phyloP scores from a whole-genome alignment of 176 grass and related monocot genomes.

The Tuctoria greenei region DNA sequence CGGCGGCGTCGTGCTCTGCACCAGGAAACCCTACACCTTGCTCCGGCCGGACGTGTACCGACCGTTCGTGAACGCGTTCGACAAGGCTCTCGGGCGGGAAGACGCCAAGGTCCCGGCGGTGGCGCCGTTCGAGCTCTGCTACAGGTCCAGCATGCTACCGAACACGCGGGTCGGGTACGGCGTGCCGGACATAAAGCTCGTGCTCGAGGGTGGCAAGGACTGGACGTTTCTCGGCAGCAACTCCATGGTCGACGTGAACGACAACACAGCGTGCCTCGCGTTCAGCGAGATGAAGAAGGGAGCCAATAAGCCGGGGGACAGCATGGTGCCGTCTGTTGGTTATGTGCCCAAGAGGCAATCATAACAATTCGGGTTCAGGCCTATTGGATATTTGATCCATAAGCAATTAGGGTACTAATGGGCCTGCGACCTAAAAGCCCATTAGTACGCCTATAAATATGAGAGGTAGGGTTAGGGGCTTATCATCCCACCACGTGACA shows the following conservation, averaged over 20 bases:
- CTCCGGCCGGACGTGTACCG: constrained; percentile 47
- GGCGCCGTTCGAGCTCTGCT: constrained; percentile 56
- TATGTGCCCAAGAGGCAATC: too few relatives aligned
- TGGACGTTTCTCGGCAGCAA: constrained; percentile 45
- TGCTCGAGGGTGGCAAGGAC: constrained; percentile 36
- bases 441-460: too few relatives aligned
- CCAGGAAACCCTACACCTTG: constrained; percentile 34
- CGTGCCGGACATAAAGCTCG: background rate
- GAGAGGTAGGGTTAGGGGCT: too few relatives aligned
- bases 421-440: too few relatives aligned
- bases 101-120: background rate
- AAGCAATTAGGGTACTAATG: too few relatives aligned
- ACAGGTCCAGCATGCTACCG: constrained; percentile 25
- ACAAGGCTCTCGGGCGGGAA: background rate
- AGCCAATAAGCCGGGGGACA: too few relatives aligned
- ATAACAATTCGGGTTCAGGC: too few relatives aligned
- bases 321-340: constrained; percentile 16
- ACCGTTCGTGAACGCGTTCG: constrained; percentile 32
- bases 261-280: constrained; percentile 36
- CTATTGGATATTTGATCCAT: too few relatives aligned
- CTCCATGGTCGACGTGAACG: constrained; percentile 42
- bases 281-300: constrained; percentile 26
- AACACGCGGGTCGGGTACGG: constrained; percentile 42
- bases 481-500: too few relatives aligned
- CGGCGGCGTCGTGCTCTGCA: constrained; percentile 28